Evolutionary conservation across 1,139 yeast genomes (phyloP), one percentile per base, ranked within the genome.

Genomic region (Pichia sp.): DNA sequence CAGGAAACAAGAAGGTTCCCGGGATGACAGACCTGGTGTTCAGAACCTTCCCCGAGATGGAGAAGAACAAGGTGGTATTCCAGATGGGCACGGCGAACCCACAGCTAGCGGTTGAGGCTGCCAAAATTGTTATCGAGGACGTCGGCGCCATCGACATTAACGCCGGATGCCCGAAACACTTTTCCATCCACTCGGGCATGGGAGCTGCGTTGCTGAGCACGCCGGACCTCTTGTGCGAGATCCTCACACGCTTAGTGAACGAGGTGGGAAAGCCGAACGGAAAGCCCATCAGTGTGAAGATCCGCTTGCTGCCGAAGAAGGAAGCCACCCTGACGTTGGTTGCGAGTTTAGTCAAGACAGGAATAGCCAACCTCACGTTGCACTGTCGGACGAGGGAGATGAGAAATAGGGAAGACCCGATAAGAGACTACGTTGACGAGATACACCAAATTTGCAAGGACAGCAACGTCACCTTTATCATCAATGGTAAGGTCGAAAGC

Each of bases 131-230:
- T 2, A 90, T 92, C 16, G 66, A 76, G 1, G 99, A 93, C 68
- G 98, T 93, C 1, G 91, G 84, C 59, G 98, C 96, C 8, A 87
- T 93, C 14, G 99, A 93, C 68, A 80, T 93, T 58, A 93, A 93
- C 69, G 90, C 97, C 44, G 99, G 99, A 4, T 93, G 99, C 71
- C 99, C 99, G 2, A 91, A 90, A 67, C 92, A 86, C 58, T 89
- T 88, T 64, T 67, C 73, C 5, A 78, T 90, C 3, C 97, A 91
- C 69, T 79, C 95, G 0, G 99, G 99, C 1, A 93, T 93, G 98
- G 99, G 99, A 5, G 97, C 98, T 3, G 97, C 96, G 0, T 74
- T 93, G 49, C 75, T 93, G 57, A 75, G 79, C 48, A 89, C 92
- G 0, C 97, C 98, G 0, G 96, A 88, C 49, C 72, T 80, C 48